Evolutionary conservation across 768 basidiomycete species (phyloP).

Genomic region (Leccinum obscurum): DNA sequence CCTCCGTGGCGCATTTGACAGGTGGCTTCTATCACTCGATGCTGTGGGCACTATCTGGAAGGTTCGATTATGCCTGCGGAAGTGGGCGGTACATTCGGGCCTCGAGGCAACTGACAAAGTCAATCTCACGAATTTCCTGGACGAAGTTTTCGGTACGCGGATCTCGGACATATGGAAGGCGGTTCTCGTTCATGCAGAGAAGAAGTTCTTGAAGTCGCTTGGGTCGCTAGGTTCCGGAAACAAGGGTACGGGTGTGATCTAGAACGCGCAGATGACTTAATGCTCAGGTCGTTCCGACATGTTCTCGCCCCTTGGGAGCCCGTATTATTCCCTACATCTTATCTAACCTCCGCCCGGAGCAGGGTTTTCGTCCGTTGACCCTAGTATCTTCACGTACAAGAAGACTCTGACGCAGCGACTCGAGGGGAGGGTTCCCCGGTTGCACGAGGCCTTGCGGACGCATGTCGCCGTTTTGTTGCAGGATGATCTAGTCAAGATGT

Average conservation of each 20-base stretch:
- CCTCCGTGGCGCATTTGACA: slow-evolving; percentile 45
- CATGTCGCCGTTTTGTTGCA: slow-evolving; percentile 56
- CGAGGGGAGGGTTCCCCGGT: slow-evolving; percentile 58
- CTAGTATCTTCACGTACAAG: slow-evolving; percentile 63
- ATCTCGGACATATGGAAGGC: slow-evolving; percentile 60
- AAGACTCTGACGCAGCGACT: slow-evolving; percentile 60
- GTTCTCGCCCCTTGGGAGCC: slow-evolving; percentile 46
- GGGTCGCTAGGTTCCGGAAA: slow-evolving; percentile 21
- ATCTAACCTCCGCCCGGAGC: slow-evolving; percentile 46
- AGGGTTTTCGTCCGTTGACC: slow-evolving; percentile 37
- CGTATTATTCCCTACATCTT: slow-evolving; percentile 55
- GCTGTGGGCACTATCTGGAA: slow-evolving; percentile 71
- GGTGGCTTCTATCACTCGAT: slow-evolving; percentile 62
- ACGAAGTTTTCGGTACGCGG: slow-evolving; percentile 54
- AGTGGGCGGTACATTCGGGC: slow-evolving; percentile 44
- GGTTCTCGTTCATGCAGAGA: slow-evolving; percentile 43
- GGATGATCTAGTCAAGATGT: slow-evolving; percentile 53
- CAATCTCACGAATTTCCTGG: slow-evolving; percentile 46
- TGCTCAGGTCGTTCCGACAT: slow-evolving; percentile 38
- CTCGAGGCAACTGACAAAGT: slow-evolving; percentile 52
- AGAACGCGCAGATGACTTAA: not conserved
- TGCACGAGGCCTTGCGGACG: slow-evolving; percentile 56
- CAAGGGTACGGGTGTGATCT: slow-evolving; percentile 18
- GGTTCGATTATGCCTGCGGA: slow-evolving; percentile 52
- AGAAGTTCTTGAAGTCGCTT: slow-evolving; percentile 47